These are phyloP conservation scores for Skeletonema menzelii DNA, from an alignment of 108 stramenopile species.

Conservation along the genomic window DNA sequence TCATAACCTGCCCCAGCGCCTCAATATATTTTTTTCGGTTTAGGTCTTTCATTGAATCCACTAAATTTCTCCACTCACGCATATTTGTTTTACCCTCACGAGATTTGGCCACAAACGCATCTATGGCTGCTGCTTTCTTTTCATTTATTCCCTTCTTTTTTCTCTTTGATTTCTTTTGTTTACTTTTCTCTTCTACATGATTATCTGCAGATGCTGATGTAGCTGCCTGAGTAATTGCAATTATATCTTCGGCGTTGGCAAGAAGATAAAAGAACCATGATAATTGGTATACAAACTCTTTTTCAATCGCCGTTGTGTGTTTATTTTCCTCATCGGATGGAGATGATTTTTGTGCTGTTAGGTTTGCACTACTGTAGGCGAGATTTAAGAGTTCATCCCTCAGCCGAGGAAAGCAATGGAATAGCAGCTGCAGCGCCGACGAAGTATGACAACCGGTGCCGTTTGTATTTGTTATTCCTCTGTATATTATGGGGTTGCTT, in stretches of 20 bases:
- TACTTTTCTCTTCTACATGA: background rate
- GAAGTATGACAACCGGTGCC: conserved; percentile 26
- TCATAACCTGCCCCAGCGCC: background rate
- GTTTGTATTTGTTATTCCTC: conserved; percentile 17
- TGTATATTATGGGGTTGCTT: background rate
- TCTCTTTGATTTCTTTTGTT: background rate
- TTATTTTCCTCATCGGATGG: background rate
- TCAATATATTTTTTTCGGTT: conserved; percentile 12
- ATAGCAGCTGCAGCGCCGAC: conserved; percentile 25
- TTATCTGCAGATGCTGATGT: background rate
- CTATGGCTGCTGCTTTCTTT: conserved; percentile 15
- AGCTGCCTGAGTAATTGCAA: background rate
- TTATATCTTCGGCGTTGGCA: conserved; percentile 6
- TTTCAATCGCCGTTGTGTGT: background rate
- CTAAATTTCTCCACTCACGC: conserved; percentile 22
- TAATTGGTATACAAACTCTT: conserved; percentile 34
- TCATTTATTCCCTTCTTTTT: background rate
- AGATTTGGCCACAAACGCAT: conserved; percentile 13
- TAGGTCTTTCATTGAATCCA: conserved; percentile 11
- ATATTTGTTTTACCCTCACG: conserved; percentile 2
- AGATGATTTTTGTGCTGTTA: background rate
- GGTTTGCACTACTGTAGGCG: background rate
- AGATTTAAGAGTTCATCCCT: background rate
- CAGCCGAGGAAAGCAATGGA: conserved; percentile 12
- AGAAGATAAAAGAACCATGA: conserved; percentile 32